Evolutionary conservation across 2,329 filamentous ascomycete genomes (phyloP).

Genomic region (Colletotrichum tofieldiae): DNA sequence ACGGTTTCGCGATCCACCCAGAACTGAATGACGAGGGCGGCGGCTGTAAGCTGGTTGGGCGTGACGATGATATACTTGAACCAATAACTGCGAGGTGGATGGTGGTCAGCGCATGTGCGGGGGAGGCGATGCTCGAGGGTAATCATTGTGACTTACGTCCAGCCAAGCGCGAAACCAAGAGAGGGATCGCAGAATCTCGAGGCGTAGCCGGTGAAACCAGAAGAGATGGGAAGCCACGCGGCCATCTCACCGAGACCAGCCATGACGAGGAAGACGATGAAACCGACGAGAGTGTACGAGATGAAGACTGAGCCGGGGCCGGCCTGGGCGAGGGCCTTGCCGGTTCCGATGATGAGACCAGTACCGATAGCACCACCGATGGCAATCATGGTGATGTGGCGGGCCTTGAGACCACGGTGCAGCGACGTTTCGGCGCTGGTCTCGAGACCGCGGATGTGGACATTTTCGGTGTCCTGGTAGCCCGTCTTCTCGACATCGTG

Average conservation of each 20-base stretch:
- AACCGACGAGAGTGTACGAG: constrained; percentile 78
- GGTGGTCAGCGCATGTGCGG: constrained; percentile 76
- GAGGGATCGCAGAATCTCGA: constrained; percentile 85
- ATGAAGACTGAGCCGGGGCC: constrained; percentile 79
- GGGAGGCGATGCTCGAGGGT: not conserved
- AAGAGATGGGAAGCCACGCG: constrained; percentile 82
- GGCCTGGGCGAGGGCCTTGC: constrained; percentile 67
- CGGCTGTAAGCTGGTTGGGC: constrained; percentile 87
- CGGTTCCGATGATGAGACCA: constrained; percentile 80
- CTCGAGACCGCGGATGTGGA: constrained; percentile 65
- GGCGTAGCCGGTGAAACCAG: constrained; percentile 87
- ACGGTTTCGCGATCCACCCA: constrained; percentile 78
- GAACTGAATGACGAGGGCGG: constrained; percentile 83
- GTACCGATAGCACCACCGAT: constrained; percentile 84
- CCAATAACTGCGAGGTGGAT: constrained; percentile 71
- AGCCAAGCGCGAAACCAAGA: constrained; percentile 84
- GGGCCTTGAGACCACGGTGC: constrained; percentile 68
- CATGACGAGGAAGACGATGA: constrained; percentile 87
- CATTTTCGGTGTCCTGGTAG: constrained; percentile 48
- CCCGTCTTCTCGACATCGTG: constrained; percentile 47
- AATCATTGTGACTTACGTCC: constrained; percentile 65
- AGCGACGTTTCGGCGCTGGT: constrained; percentile 64
- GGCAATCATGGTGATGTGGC: constrained; percentile 74
- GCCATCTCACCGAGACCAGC: constrained; percentile 88
- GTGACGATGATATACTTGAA: constrained; percentile 89